Evolutionary conservation across 2,329 filamentous ascomycete genomes (phyloP).

Genomic region (Hypoxylon sp.): DNA sequence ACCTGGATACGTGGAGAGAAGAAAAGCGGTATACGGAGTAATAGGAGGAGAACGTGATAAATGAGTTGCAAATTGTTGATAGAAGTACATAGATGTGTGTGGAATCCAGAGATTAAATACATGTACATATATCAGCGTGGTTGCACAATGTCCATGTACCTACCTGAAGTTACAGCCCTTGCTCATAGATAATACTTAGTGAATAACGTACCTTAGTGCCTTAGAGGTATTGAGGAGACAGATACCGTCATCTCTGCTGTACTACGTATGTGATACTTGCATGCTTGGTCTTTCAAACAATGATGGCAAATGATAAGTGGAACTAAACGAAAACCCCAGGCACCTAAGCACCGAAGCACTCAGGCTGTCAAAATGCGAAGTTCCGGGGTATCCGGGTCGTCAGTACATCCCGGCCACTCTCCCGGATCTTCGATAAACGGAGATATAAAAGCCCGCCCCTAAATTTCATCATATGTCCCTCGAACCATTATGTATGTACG

Average conservation of each 20-base stretch:
- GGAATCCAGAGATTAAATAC: background rate
- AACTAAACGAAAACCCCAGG: too few species aligned
- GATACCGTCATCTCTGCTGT: too few species aligned
- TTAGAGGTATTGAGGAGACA: too few species aligned
- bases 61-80: background rate
- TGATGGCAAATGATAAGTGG: too few species aligned
- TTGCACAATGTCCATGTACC: background rate
- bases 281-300: too few species aligned
- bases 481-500: background rate
- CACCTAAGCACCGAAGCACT: too few species aligned
- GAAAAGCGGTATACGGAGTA: conserved; percentile 2
- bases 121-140: background rate
- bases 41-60: background rate
- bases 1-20: background rate
- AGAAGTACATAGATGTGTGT: background rate
- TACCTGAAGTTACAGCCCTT: background rate
- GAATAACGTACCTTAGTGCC: background rate
- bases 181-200: background rate
- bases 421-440: background rate
- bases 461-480: background rate
- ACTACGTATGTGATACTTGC: too few species aligned
- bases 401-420: too few species aligned
- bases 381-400: too few species aligned
- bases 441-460: background rate
- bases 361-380: too few species aligned